Evolutionary conservation across 73 alveolate genomes (phyloP).

Genomic region (Stentor roeselii): DNA sequence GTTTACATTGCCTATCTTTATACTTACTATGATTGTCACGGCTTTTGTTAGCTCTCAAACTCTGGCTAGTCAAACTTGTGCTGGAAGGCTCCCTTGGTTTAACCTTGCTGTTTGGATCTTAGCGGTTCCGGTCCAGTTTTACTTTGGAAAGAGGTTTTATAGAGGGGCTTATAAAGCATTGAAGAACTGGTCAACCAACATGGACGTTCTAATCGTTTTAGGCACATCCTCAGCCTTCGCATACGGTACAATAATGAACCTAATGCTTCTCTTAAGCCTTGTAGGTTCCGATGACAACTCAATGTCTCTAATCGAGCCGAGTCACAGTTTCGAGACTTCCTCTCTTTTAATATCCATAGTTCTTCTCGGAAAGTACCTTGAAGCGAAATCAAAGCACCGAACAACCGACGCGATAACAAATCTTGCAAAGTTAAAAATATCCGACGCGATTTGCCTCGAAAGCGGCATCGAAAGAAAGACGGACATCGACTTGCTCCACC

Average conservation of each 20-base stretch:
- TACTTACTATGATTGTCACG: slow-evolving; percentile 4
- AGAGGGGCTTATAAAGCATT: slow-evolving; percentile 45
- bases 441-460: slow-evolving; percentile 58
- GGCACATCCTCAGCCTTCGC: slow-evolving; percentile 58
- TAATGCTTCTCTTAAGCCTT: neutral
- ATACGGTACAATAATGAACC: slow-evolving; percentile 34
- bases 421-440: slow-evolving; percentile 50
- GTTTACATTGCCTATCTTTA: slow-evolving; percentile 20
- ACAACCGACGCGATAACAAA: slow-evolving; percentile 62
- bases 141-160: slow-evolving; percentile 4
- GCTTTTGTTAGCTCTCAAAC: neutral
- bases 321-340: slow-evolving; percentile 78
- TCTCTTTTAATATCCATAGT: slow-evolving; percentile 64
- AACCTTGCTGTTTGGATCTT: neutral
- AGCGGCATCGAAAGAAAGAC: slow-evolving; percentile 31
- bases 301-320: slow-evolving; percentile 36
- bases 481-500: slow-evolving; percentile 46
- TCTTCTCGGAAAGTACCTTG: slow-evolving; percentile 74
- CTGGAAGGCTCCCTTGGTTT: neutral
- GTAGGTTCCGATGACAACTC: neutral
- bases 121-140: slow-evolving; percentile 25
- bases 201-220: slow-evolving; percentile 59
- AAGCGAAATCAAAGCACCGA: slow-evolving; percentile 65
- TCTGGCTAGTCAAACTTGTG: neutral
- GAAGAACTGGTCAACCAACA: slow-evolving; percentile 39